These are phyloP conservation scores for Phytophthora hybrid DNA, from an alignment of 352 stramenopile genomes.

Conservation along the genomic window DNA sequence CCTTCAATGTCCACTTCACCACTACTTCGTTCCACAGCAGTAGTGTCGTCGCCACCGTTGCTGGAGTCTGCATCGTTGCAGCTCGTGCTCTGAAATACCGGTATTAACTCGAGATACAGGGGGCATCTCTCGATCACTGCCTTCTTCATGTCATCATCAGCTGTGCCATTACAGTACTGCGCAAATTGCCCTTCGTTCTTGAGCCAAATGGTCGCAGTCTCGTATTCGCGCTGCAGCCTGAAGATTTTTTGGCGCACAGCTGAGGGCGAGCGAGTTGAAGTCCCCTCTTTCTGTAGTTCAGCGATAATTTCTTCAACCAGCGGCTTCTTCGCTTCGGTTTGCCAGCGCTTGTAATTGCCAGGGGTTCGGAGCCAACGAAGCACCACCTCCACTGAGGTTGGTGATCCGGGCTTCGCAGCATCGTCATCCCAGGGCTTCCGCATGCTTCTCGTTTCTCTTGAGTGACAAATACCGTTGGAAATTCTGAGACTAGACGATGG, in stretches of 20 bases:
- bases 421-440: conserved; percentile 1
- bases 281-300: conserved; percentile 8
- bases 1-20: background rate
- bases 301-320: conserved; percentile 12
- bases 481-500: background rate
- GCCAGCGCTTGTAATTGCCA: conserved; percentile 21
- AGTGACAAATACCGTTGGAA: background rate
- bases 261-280: background rate
- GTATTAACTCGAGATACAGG: conserved; percentile 14
- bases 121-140: conserved; percentile 13
- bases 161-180: background rate
- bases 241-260: conserved; percentile 8
- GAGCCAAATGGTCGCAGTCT: conserved; percentile 11
- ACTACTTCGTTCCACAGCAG: too few relatives aligned
- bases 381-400: conserved; percentile 18
- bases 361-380: conserved; percentile 16
- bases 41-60: background rate
- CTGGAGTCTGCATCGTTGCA: background rate
- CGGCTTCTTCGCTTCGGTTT: background rate
- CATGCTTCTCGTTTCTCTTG: background rate
- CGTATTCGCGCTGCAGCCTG: conserved; percentile 9
- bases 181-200: background rate
- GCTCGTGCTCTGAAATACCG: background rate
- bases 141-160: background rate
- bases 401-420: conserved; percentile 9